phyloP scores from a whole-genome alignment of 1,139 yeast species.

The Suhomyces wounanorum region DNA sequence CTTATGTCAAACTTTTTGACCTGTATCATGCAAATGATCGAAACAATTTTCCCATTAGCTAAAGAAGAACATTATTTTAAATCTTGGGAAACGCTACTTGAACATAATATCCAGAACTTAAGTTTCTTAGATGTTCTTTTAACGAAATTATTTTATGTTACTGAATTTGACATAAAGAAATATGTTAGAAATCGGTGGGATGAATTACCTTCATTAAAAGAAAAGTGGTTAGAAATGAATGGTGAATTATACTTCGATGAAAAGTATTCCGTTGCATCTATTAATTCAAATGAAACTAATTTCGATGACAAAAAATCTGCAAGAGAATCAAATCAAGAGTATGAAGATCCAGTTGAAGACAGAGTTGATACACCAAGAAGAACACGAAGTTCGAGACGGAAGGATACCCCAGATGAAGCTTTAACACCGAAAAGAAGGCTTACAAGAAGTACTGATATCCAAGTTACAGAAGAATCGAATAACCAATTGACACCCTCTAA shows the following conservation, averaged over 20 bases:
- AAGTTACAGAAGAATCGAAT: neutral
- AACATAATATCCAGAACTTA: conserved; percentile 13
- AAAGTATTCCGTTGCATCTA: conserved; percentile 1
- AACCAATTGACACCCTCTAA: conserved; percentile 3
- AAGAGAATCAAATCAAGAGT: neutral
- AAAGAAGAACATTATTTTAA: conserved; percentile 17
- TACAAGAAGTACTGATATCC: conserved; percentile 3
- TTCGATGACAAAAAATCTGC: neutral
- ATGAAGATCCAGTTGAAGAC: neutral
- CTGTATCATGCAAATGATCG: conserved; percentile 24
- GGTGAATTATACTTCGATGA: conserved; percentile 8
- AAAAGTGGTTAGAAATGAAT: conserved; percentile 14
- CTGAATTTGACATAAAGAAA: conserved; percentile 18
- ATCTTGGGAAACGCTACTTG: conserved; percentile 26
- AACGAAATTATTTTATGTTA: conserved; percentile 13
- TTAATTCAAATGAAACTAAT: conserved; percentile 1
- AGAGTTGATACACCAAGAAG: neutral
- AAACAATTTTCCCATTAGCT: conserved; percentile 9
- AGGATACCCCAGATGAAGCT: neutral
- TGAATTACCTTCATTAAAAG: conserved; percentile 16
- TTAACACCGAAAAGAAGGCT: conserved; percentile 5
- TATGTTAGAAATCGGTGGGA: conserved; percentile 20
- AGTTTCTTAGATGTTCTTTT: conserved; percentile 24
- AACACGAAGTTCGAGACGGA: neutral
- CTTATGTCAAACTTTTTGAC: conserved; percentile 24